Evolutionary conservation across 768 basidiomycete species (phyloP).

Genomic region (Tylopilus subfusipes): DNA sequence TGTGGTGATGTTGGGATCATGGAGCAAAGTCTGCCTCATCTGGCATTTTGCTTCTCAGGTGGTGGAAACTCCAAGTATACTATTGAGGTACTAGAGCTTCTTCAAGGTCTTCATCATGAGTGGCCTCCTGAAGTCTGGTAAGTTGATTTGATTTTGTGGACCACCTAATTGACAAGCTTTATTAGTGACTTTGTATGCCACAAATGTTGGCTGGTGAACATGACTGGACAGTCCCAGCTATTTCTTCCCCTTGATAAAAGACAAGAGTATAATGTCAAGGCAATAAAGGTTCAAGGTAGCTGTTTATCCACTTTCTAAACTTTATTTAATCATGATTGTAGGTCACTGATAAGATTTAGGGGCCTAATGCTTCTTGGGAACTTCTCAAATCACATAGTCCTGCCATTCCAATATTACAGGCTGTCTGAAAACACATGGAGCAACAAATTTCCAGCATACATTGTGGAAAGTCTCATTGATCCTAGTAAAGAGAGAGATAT

Average conservation of each 20-base stretch:
- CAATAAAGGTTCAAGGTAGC: constrained; percentile 26
- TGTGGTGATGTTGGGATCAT: too few relatives aligned
- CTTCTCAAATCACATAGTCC: not conserved
- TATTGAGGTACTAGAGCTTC: too few relatives aligned
- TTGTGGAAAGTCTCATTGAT: not conserved
- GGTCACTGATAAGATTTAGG: not conserved
- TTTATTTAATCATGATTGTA: not conserved
- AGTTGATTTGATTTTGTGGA: too few relatives aligned
- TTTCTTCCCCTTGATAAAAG: constrained; percentile 31
- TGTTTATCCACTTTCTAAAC: too few relatives aligned
- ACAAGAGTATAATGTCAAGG: constrained; percentile 37
- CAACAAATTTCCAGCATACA: not conserved
- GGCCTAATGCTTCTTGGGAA: not conserved
- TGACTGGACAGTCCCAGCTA: constrained; percentile 16
- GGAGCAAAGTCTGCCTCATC: too few relatives aligned
- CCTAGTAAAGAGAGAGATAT: not conserved
- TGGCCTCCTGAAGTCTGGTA: too few relatives aligned
- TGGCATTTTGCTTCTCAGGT: too few relatives aligned
- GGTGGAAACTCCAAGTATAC: too few relatives aligned
- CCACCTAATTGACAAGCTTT: too few relatives aligned
- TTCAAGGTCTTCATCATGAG: too few relatives aligned
- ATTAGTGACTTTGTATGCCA: not conserved
- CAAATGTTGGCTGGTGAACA: constrained; percentile 30
- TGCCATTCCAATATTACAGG: not conserved
- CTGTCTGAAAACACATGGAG: not conserved